Percentiles rank a stretch among this genome's conserved stretches.
phyloP scores from a whole-genome alignment of 208 protist species.

The Vickermania spadyakhi region DNA sequence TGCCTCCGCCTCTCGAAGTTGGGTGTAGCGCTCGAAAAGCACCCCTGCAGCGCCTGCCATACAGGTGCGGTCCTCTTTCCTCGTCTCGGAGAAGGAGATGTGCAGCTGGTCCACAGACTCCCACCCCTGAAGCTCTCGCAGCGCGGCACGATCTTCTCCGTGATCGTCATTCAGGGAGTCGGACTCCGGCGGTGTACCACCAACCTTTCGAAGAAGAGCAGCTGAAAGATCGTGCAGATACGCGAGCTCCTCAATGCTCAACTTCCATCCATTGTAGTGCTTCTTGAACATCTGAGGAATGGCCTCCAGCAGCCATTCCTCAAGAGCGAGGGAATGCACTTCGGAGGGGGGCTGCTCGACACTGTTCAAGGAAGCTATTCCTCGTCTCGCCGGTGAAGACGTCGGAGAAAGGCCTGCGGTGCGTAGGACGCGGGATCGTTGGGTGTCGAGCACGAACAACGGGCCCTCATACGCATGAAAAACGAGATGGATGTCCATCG shows the following conservation, averaged over 20 bases:
- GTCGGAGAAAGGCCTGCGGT: no score
- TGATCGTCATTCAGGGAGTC: no score
- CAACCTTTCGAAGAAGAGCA: no score
- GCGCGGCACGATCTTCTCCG: background rate
- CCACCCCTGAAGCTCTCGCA: background rate
- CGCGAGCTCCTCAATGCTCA: slow-evolving; percentile 47
- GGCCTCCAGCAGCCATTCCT: background rate
- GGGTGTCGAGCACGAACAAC: slow-evolving; percentile 11
- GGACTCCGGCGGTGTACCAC: no score
- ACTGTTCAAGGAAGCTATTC: no score
- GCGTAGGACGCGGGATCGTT: background rate
- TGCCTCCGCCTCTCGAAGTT: slow-evolving; percentile 11
- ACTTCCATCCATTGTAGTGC: slow-evolving; percentile 14
- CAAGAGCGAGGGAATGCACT: background rate
- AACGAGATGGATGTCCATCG: no score
- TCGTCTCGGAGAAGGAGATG: no score
- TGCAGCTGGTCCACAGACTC: no score
- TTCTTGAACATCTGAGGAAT: slow-evolving; percentile 49
- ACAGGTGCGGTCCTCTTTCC: no score
- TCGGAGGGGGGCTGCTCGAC: no score
- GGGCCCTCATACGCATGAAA: no score
- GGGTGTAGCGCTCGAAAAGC: slow-evolving; percentile 14
- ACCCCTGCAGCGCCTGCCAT: slow-evolving; percentile 5
- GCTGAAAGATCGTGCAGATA: slow-evolving; percentile 18
- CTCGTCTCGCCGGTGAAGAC: no score